phyloP scores from a whole-genome alignment of 768 basidiomycete genomes.

The Amanita brunnescens region DNA sequence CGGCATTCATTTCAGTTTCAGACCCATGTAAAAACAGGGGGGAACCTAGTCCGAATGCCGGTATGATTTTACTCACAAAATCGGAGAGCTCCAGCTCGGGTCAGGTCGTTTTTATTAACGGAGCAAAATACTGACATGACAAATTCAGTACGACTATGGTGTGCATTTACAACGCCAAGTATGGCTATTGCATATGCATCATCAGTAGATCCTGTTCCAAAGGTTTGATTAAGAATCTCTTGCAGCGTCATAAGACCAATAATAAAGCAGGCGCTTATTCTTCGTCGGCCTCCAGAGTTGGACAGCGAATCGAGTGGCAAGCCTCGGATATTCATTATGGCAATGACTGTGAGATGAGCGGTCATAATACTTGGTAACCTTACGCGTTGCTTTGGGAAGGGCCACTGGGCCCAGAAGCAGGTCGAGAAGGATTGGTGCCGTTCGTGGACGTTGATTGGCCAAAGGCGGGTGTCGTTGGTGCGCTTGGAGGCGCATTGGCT shows the following conservation, averaged over 20 bases:
- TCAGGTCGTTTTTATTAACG: background rate
- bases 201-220: constrained; percentile 41
- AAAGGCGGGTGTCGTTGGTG: constrained; percentile 11
- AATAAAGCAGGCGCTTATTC: constrained; percentile 27
- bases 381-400: background rate
- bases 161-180: constrained; percentile 74
- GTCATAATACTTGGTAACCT: no score
- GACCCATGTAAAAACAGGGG: constrained; percentile 27
- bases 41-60: constrained; percentile 43
- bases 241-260: background rate
- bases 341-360: constrained; percentile 30
- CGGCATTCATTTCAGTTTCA: constrained; percentile 6
- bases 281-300: constrained; percentile 27
- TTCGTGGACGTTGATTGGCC: background rate
- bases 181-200: constrained; percentile 75
- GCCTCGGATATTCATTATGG: constrained; percentile 49
- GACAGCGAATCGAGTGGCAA: constrained; percentile 13
- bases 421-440: background rate
- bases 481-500: constrained; percentile 1
- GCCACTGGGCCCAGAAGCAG: background rate
- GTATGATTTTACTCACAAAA: constrained; percentile 51
- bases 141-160: constrained; percentile 68
- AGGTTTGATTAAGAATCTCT: constrained; percentile 32
- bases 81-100: constrained; percentile 21
- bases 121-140: background rate